Evolutionary conservation across 139 green algal genomes (phyloP).

Genomic region (Spirogloea muscicola): DNA sequence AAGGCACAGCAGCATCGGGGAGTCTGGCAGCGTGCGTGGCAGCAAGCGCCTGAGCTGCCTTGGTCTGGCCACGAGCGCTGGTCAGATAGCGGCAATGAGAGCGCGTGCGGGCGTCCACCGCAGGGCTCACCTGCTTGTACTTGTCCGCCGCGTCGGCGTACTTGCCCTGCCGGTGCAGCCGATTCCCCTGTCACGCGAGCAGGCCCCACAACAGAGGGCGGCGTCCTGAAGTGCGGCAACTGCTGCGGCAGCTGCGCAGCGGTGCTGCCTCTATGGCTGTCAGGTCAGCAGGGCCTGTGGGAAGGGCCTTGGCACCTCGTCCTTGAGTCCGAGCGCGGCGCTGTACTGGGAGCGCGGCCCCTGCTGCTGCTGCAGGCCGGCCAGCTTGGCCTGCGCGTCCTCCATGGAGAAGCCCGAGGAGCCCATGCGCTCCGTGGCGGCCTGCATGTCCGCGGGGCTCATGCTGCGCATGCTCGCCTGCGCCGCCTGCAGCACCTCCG

Average conservation of each 20-base stretch:
- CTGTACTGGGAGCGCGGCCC: slow-evolving; percentile 11
- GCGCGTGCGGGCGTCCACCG: no score
- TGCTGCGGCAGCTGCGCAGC: no score
- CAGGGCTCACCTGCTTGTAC: slow-evolving; percentile 19
- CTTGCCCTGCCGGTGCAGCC: slow-evolving; percentile 24
- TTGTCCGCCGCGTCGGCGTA: slow-evolving; percentile 39
- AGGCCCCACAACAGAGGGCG: no score
- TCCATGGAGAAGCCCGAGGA: not conserved
- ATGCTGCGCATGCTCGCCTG: slow-evolving; percentile 25
- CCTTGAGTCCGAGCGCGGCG: slow-evolving; percentile 10
- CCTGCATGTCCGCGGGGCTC: slow-evolving; percentile 22
- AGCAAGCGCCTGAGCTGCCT: not conserved
- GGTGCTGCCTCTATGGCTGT: no score
- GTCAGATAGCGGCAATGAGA: not conserved
- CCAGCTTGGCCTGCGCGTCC: not conserved
- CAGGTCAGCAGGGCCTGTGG: no score
- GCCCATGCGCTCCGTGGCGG: slow-evolving; percentile 7
- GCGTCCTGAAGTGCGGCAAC: no score
- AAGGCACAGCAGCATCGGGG: not conserved
- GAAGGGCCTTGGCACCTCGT: no score
- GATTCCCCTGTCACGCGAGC: slow-evolving; percentile 35
- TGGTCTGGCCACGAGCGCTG: not conserved
- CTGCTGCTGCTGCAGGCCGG: slow-evolving; percentile 17
- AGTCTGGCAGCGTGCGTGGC: not conserved
- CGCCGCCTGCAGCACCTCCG: slow-evolving; percentile 20